Evolutionary conservation across 73 alveolate species (phyloP), one percentile per base, ranked within the genome.

Genomic region (Paramecium bursaria): DNA sequence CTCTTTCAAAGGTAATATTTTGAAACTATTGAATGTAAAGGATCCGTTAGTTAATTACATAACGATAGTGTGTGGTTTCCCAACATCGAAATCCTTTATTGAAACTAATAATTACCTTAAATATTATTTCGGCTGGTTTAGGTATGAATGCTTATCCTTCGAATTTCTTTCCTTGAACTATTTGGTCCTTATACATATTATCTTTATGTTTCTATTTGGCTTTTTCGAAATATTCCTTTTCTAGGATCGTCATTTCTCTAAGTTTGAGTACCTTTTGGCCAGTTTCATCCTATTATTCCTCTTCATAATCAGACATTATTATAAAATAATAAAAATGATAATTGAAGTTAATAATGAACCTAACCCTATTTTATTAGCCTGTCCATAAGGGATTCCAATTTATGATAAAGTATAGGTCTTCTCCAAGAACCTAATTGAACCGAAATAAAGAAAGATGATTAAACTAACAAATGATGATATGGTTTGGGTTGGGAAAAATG

Each of bases 111-210:
- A 5, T 9, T 90, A 90, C 97, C 82, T 95, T 94, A 82, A 94
- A 96, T 48, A 93, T 85, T 57, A 96, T 96, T 75, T 82, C 91
- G 15, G 93, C 97, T 23, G 99, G 99, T 54, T 95, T 96, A 35
- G 98, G 93, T 23, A 95, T 95, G 85, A 96, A 96, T 9, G 99
- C 96, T 23, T 92, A 90, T 35, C 98, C 98, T 85, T 95, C 94
- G 85, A 95, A 96, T 50, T 91, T 97, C 75, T 92, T 92, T 46
- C 98, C 98, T 46, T 91, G 91, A 10, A 93, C 97, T 30, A 95
- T 80, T 74, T 96, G 95, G 47, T 97, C 97, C 50, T 96, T 92
- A 39, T 88, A 86, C 33, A 94, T 87, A 60, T 94, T 94, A 25
- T 92, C 93, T 85, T 95, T 95, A 75, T 95, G 95, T 55, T 95